A percentile compares a stretch with the other conserved stretches of the same genome.
Evolutionary conservation across 2,329 filamentous ascomycete species (phyloP).

Genomic region (Monosporascus sp.): DNA sequence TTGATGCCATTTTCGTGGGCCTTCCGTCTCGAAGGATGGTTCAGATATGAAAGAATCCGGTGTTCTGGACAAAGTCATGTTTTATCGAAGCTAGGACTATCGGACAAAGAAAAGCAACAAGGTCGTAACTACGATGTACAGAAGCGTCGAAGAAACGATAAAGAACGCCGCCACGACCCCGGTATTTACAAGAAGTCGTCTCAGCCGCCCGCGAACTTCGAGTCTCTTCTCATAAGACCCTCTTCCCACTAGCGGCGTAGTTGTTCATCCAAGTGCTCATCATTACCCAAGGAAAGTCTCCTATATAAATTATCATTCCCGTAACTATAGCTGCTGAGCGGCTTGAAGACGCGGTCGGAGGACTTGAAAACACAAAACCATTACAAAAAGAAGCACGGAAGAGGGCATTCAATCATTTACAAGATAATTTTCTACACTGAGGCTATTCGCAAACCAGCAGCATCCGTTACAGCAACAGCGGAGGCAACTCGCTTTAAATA

Average conservation of each 20-base stretch:
- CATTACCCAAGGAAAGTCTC: conserved; percentile 12
- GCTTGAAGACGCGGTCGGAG: conserved; percentile 21
- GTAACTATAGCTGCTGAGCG: conserved; percentile 23
- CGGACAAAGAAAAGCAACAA: conserved; percentile 12
- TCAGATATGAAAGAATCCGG: conserved; percentile 15
- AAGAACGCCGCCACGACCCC: conserved; percentile 16
- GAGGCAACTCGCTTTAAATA: neutral
- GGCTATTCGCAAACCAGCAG: neutral
- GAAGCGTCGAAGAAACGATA: conserved; percentile 15
- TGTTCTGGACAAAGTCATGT: conserved; percentile 17
- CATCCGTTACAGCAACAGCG: neutral
- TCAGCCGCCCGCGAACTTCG: conserved; percentile 13
- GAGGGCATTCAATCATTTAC: conserved; percentile 6
- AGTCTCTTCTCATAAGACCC: conserved; percentile 9
- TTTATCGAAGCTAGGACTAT: conserved; percentile 12
- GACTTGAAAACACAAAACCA: conserved; percentile 9
- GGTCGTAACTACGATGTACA: conserved; percentile 13
- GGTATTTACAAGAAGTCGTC: conserved; percentile 24
- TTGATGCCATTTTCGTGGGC: conserved; percentile 5
- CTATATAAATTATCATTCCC: conserved; percentile 14
- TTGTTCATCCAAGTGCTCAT: conserved; percentile 22
- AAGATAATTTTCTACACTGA: neutral
- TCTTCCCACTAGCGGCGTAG: conserved; percentile 19
- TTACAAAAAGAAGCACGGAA: conserved; percentile 3
- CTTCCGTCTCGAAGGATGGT: conserved; percentile 6